Base-by-base conservation (phyloP, 169 alveolate species). In the Eimeria acervulina region DNA sequence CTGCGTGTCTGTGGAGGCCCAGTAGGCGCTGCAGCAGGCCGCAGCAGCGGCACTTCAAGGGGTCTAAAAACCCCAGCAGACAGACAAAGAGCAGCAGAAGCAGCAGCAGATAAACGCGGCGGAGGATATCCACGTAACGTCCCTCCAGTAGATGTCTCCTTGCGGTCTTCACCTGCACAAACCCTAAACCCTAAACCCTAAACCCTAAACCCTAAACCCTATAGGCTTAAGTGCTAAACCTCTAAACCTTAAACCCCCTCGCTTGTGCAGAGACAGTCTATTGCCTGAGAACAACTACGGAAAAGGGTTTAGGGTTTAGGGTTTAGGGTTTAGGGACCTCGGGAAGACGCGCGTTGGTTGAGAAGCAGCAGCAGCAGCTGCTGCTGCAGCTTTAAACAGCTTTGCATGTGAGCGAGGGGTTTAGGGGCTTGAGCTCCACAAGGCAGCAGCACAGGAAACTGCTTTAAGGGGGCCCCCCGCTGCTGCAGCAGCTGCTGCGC, bases 401-500 rank as follows among this genome's bases (percentile, higher is more conserved):
- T 72, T 38, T 72, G 83, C 23, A 72, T 42, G 6, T 28, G 17
- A n/a, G 47, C 8, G 6, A 72, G 83, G 47, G 83, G 52, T 38
- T 28, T 72, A 19, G 83, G 44, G 15, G 6, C 21, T 5, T 72
- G 47, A 42, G 47, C 21, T 42, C 36, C 40, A 5, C n/a, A 38
- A 13, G 83, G 83, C 83, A 72, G 83, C 40, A 72, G 83, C 47
- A 38, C 83, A 28, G 83, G 83, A 72, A 72, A 36, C 17, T 17
- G 4, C 21, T 38, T 19, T 21, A 72, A 38, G 40, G 83, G 83
- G 47, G 83, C 83, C 47, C 83, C 83, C 83, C 83, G 40, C 83
- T 72, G 83, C 83, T 72, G 83, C 83, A 72, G 83, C 83, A 72
- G 83, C 83, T 31, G 83, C 47, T 72, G 83, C 83, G 83, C 4